Conservation (phyloP, 2,329 filamentous ascomycete genomes). For the Phialophora macrospora region DNA sequence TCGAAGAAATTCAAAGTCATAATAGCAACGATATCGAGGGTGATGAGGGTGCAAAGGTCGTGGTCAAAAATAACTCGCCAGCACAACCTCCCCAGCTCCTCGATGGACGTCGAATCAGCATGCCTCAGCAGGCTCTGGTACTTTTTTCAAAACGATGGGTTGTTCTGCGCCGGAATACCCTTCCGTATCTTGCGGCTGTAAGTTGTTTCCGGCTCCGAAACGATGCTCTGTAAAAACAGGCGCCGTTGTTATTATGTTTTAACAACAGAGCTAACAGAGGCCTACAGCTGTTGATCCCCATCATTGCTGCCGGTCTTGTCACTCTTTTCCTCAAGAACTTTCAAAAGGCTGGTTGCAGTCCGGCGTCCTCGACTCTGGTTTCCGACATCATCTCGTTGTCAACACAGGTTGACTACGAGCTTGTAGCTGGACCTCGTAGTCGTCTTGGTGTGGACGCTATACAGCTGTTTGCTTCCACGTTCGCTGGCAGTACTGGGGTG, state of each 20-base stretch:
- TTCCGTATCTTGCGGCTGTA: slow-evolving; percentile 72
- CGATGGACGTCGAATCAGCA: slow-evolving; percentile 71
- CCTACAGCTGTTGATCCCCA: slow-evolving; percentile 66
- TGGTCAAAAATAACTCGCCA: slow-evolving; percentile 24
- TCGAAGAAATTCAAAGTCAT: slow-evolving; percentile 28
- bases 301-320: slow-evolving; percentile 78
- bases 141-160: slow-evolving; percentile 78
- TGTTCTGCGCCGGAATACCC: slow-evolving; percentile 76
- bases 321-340: slow-evolving; percentile 73
- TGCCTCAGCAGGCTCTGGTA: slow-evolving; percentile 71
- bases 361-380: slow-evolving; percentile 48
- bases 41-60: slow-evolving; percentile 23
- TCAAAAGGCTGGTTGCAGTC: slow-evolving; percentile 58
- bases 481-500: slow-evolving; percentile 41
- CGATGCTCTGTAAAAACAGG: neutral
- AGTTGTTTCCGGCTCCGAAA: neutral
- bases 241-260: neutral
- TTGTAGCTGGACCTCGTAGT: slow-evolving; percentile 47
- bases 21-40: slow-evolving; percentile 27
- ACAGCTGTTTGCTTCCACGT: slow-evolving; percentile 37
- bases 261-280: neutral
- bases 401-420: slow-evolving; percentile 42
- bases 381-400: slow-evolving; percentile 42
- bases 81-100: slow-evolving; percentile 55
- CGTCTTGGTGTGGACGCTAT: slow-evolving; percentile 39